A percentile compares a stretch with the other conserved stretches of the same genome.
phyloP scores from a whole-genome alignment of 345 rosid genomes.

The Gossypium ekmanianum region DNA sequence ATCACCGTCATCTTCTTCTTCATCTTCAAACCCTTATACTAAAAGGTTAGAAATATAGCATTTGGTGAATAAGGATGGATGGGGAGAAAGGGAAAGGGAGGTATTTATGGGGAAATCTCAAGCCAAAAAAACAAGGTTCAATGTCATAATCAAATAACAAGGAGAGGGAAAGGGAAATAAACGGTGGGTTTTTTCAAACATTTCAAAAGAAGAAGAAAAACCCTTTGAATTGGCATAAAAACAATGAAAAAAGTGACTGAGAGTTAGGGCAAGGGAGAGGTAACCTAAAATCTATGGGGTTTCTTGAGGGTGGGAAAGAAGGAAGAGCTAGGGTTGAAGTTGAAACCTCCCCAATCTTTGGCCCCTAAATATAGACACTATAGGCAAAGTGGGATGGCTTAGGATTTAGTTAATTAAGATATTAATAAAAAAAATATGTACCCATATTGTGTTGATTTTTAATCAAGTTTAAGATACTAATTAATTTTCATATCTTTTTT shows the following conservation, averaged over 20 bases:
- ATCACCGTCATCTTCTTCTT: background rate
- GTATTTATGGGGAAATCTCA: slow-evolving; percentile 23
- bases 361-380: slow-evolving; percentile 42
- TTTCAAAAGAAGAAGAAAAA: background rate
- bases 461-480: background rate
- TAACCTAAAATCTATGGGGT: slow-evolving; percentile 16
- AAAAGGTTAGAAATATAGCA: background rate
- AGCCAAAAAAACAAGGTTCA: slow-evolving; percentile 9
- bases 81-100: background rate
- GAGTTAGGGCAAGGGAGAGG: slow-evolving; percentile 13
- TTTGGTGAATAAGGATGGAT: background rate
- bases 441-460: background rate
- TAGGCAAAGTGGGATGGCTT: slow-evolving; percentile 15
- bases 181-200: background rate
- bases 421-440: background rate
- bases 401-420: background rate
- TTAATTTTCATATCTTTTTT: no score
- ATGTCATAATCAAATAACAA: slow-evolving; percentile 25
- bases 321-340: slow-evolving; percentile 33
- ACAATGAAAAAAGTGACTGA: slow-evolving; percentile 26
- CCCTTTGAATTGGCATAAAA: slow-evolving; percentile 34
- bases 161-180: background rate
- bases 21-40: background rate
- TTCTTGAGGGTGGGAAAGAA: slow-evolving; percentile 34
- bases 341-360: slow-evolving; percentile 19